Conservation (phyloP, 225 moss, liverwort and hornwort species). For the Bryoerythrophyllum caledonicum region DNA sequence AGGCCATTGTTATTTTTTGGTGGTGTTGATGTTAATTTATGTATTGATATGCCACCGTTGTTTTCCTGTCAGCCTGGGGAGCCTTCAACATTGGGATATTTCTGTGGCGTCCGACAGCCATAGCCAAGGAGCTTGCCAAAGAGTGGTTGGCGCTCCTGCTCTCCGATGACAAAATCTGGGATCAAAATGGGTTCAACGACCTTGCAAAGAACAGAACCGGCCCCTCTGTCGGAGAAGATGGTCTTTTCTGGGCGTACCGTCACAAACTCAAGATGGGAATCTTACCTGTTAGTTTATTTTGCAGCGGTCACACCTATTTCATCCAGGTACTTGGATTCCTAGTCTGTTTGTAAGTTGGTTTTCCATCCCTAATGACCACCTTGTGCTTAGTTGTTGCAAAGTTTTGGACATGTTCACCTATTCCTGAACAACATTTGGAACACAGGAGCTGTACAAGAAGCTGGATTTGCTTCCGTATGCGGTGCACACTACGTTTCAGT, state of each 20-base stretch:
- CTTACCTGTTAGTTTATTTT: conserved; percentile 88
- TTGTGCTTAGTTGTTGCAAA: conserved; percentile 6
- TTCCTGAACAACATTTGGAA: conserved; percentile 14
- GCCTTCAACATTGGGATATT: conserved; percentile 94
- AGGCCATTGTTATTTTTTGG: not conserved
- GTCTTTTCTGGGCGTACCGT: conserved; percentile 69
- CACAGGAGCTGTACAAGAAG: conserved; percentile 82
- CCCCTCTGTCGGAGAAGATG: conserved; percentile 54
- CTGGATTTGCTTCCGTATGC: conserved; percentile 82
- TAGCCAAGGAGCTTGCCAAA: conserved; percentile 67
- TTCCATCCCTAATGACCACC: not conserved
- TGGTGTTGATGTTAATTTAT: conserved; percentile 4
- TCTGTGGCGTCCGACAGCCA: conserved; percentile 75
- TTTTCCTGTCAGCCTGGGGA: conserved; percentile 56
- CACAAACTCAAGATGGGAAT: conserved; percentile 75
- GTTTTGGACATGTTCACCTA: not conserved
- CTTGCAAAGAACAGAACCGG: conserved; percentile 62
- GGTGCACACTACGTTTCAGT: conserved; percentile 94
- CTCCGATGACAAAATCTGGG: conserved; percentile 75
- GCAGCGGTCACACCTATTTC: conserved; percentile 99
- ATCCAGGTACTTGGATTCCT: conserved; percentile 65
- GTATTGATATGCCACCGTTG: conserved; percentile 16
- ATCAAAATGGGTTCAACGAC: conserved; percentile 93
- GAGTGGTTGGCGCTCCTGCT: conserved; percentile 70
- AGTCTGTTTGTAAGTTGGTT: not conserved